Evolutionary conservation across 148 eudicot species (phyloP), one percentile per base, ranked within the genome.

Genomic region (Pharnaceum exiguum): DNA sequence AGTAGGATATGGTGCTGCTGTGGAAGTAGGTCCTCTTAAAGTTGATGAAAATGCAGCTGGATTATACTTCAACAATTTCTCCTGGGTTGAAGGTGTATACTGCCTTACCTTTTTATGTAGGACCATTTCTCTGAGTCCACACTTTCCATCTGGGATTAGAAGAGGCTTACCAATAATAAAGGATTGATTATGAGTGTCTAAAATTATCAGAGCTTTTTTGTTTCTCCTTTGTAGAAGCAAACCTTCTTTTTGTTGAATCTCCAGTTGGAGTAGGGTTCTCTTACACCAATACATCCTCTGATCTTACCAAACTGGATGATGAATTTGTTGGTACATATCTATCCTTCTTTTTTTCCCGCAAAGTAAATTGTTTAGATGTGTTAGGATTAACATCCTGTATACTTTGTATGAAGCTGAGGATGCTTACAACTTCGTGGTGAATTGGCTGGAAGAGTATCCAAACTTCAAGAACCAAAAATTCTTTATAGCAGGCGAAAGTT

Each of bases 251-350:
- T 55, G 66, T 84, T 63, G 90, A 84, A 43, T 84, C 90, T 5
- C 90, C 90, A 15, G 67, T 73, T 15, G 90, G 90, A 51, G 90
- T 84, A 46, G 90, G 90, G 15, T 84, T 84, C 66, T 84, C 90
- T 21, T 84, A 84, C 68, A 75, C 90, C 37, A 84, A 84, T 57
- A 78, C 83, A 46, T 71, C 90, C 39, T 65, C 77, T 21, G 90
- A 84, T 73, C 67, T 71, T 42, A 65, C 47, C 62, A 60, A 55
- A 24, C 51, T 84, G 35, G 67, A 78, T 60, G 90, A 84, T 59
- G 30, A 46, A 15, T 81, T 78, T 62, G 83, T 65, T 12, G 90
- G 90, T 84, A 76, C n/a, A n/a, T n/a, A 65, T 4, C 24, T 51
- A 48, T 46, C 15, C 24, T 27, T 49, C 17, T 46, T 21, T 24